phyloP scores from a whole-genome alignment of 371 early-diverging fungal genomes.

The Saksenaea vasiformis region DNA sequence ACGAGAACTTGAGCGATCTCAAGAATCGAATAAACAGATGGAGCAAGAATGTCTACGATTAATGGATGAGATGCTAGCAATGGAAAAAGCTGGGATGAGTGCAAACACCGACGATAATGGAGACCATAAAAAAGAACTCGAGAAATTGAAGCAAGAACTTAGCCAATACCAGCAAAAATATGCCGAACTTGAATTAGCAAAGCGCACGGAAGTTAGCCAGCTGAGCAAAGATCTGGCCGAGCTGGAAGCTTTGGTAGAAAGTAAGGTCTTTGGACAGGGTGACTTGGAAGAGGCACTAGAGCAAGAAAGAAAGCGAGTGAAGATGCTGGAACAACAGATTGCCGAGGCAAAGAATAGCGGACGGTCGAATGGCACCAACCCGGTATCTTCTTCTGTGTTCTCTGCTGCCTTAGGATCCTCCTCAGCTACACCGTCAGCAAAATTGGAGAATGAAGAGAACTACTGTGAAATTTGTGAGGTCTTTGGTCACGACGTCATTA shows the following conservation, averaged over 20 bases:
- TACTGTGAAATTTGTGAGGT: constrained; percentile 66
- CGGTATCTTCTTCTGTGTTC: constrained; percentile 65
- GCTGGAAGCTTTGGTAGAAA: constrained; percentile 73
- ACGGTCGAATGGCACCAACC: constrained; percentile 65
- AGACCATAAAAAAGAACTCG: constrained; percentile 39
- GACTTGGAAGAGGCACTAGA: constrained; percentile 66
- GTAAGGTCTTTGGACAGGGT: constrained; percentile 67
- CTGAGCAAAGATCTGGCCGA: constrained; percentile 69
- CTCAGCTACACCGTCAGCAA: neutral
- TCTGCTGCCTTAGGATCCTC: constrained; percentile 31
- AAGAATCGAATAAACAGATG: constrained; percentile 62
- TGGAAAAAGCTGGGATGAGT: constrained; percentile 23
- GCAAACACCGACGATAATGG: neutral
- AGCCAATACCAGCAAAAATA: constrained; percentile 46
- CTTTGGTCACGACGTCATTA: constrained; percentile 46
- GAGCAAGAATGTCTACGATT: constrained; percentile 74
- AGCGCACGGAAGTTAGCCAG: constrained; percentile 55
- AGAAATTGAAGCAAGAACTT: constrained; percentile 50
- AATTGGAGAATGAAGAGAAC: constrained; percentile 10
- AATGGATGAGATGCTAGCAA: constrained; percentile 66
- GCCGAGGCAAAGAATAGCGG: neutral
- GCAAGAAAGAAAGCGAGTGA: constrained; percentile 22
- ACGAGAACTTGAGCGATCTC: constrained; percentile 50
- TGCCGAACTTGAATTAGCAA: constrained; percentile 51
- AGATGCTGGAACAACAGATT: neutral